A percentile compares a stretch with the other conserved stretches of the same genome.
Evolutionary conservation across 1,284 basidiomycete species (phyloP).

Genomic region (Leccinum pseudoinsigne): DNA sequence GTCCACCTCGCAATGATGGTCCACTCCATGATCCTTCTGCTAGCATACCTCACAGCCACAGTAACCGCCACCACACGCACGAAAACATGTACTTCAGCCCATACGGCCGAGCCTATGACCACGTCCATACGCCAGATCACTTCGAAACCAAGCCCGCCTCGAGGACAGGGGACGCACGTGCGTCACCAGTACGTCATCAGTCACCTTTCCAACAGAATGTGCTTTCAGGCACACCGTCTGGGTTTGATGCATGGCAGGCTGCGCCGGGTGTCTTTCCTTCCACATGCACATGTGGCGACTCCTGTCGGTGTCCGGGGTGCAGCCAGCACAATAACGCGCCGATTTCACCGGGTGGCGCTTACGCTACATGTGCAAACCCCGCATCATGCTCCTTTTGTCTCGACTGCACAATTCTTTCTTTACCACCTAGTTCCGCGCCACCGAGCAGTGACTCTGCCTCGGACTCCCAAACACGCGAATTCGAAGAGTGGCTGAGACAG

Average conservation of each 20-base stretch:
- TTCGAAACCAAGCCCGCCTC: slow-evolving; percentile 23
- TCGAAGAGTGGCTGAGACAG: slow-evolving; percentile 54
- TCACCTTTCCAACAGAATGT: slow-evolving; percentile 17
- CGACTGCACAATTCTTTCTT: slow-evolving; percentile 55
- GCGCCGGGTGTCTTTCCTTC: slow-evolving; percentile 27
- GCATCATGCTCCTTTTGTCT: slow-evolving; percentile 53
- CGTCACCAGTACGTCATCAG: slow-evolving; percentile 21
- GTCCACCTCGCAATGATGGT: slow-evolving; percentile 38
- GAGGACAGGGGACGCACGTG: slow-evolving; percentile 23
- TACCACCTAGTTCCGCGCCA: slow-evolving; percentile 39
- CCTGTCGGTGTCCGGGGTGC: slow-evolving; percentile 55
- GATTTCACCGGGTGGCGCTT: slow-evolving; percentile 31
- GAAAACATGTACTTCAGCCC: slow-evolving; percentile 54
- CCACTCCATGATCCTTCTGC: slow-evolving; percentile 44
- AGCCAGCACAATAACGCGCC: slow-evolving; percentile 44
- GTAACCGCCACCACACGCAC: slow-evolving; percentile 43
- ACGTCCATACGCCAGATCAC: slow-evolving; percentile 35
- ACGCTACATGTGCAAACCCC: slow-evolving; percentile 45
- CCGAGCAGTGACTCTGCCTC: slow-evolving; percentile 19
- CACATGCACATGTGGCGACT: slow-evolving; percentile 54
- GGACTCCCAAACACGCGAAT: slow-evolving; percentile 36
- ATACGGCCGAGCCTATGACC: slow-evolving; percentile 61
- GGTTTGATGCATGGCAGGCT: slow-evolving; percentile 29
- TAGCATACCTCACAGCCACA: slow-evolving; percentile 37
- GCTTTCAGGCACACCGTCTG: slow-evolving; percentile 16